Evolutionary conservation across 306 rosid genomes (phyloP).

Genomic region (barrel medic (Medicago truncatula)): DNA sequence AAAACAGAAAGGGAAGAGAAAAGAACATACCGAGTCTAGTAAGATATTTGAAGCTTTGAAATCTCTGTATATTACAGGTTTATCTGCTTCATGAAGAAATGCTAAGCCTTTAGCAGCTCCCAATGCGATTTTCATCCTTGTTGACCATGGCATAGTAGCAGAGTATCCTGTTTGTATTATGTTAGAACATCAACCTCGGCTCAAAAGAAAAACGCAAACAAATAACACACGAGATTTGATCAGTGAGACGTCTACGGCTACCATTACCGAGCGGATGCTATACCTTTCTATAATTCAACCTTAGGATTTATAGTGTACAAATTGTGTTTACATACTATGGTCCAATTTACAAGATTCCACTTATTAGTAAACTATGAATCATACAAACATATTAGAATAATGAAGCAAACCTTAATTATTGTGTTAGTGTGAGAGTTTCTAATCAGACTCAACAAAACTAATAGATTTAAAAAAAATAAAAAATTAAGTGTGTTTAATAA

Average conservation of each 20-base stretch:
- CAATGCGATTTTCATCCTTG: conserved; percentile 74
- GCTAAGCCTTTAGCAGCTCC: conserved; percentile 79
- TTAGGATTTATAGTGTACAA: background rate
- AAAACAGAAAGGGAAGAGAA: background rate
- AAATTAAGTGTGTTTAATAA: background rate
- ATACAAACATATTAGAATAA: background rate
- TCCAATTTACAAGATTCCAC: background rate
- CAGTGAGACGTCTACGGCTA: background rate
- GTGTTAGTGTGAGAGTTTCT: no score
- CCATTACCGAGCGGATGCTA: background rate
- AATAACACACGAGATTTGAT: background rate
- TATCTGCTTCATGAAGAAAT: conserved; percentile 79
- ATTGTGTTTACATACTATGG: no score
- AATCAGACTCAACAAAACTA: no score
- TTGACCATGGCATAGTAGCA: conserved; percentile 78
- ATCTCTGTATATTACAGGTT: conserved; percentile 83
- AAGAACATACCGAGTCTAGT: conserved; percentile 68
- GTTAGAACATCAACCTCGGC: background rate
- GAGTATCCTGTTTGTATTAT: conserved; percentile 54
- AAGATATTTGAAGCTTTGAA: conserved; percentile 87
- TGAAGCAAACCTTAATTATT: background rate
- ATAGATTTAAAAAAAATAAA: no score
- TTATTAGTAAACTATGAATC: no score
- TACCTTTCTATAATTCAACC: background rate
- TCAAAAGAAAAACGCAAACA: background rate